A percentile compares a stretch with the other conserved stretches of the same genome.
Conservation (phyloP, 202 grass and related monocot genomes). For the Schoenoplectus tabernaemontani region DNA sequence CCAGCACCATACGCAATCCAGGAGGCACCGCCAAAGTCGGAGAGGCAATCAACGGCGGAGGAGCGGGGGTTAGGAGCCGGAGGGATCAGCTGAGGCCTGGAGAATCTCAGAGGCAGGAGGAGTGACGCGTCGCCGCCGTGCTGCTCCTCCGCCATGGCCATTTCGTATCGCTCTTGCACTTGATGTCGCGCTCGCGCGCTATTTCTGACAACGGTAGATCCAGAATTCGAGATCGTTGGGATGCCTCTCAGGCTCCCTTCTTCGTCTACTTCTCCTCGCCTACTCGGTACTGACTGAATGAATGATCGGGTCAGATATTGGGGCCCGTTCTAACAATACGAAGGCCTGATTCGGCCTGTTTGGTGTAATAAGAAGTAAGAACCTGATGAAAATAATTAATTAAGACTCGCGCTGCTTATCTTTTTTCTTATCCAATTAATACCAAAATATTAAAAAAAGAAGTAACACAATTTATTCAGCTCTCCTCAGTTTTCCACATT, state of each 20-base stretch:
- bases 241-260: not conserved
- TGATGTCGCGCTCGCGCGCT: not conserved
- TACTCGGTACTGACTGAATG: not conserved
- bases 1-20: conserved; percentile 76
- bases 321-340: not conserved
- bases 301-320: not conserved
- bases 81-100: conserved; percentile 52
- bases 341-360: too few species aligned
- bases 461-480: too few species aligned
- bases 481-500: too few species aligned
- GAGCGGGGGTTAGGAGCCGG: conserved; percentile 54
- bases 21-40: conserved; percentile 55
- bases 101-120: conserved; percentile 40
- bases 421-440: too few species aligned
- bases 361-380: too few species aligned
- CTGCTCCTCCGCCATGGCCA: not conserved
- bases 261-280: not conserved
- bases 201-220: conserved; percentile 4
- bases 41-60: conserved; percentile 60
- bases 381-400: too few species aligned
- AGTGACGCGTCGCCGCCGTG: not conserved
- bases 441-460: too few species aligned
- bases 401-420: too few species aligned
- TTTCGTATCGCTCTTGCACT: not conserved
- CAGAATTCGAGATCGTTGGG: conserved; percentile 5